Percentiles rank a stretch among this genome's conserved stretches.
Conservation (phyloP, 805 yeast species). For the Ogataea henricii region DNA sequence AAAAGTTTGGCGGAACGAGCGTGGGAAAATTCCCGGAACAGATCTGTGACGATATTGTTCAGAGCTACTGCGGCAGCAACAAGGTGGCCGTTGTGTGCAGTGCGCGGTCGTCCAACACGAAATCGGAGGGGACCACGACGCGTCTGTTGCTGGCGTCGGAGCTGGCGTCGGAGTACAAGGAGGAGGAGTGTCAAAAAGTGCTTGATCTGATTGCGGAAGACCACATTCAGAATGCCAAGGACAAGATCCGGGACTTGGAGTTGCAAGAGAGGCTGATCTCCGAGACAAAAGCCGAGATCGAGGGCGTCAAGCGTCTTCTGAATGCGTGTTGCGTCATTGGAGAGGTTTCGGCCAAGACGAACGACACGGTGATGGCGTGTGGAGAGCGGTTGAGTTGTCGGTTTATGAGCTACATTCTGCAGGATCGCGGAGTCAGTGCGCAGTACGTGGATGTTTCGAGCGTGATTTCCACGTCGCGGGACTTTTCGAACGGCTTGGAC, state of each 20-base stretch:
- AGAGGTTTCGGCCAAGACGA: constrained; percentile 84
- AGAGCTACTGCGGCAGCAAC: constrained; percentile 55
- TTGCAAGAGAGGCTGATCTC: constrained; percentile 55
- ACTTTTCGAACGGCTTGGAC: constrained; percentile 60
- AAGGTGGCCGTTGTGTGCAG: constrained; percentile 94
- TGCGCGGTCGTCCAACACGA: constrained; percentile 88
- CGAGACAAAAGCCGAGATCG: constrained; percentile 67
- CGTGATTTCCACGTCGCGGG: constrained; percentile 65
- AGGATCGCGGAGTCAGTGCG: constrained; percentile 79
- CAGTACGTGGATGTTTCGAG: constrained; percentile 76
- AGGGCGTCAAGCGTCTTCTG: constrained; percentile 65
- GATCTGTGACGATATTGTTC: constrained; percentile 83
- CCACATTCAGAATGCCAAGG: constrained; percentile 72
- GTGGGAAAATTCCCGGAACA: constrained; percentile 91
- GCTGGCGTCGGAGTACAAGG: constrained; percentile 60
- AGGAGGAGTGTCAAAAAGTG: constrained; percentile 50
- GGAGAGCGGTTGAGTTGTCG: constrained; percentile 93
- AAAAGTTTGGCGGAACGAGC: constrained; percentile 96
- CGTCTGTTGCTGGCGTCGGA: constrained; percentile 85
- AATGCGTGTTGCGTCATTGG: constrained; percentile 91
- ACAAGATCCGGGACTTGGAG: constrained; percentile 44
- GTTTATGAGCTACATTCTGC: constrained; percentile 83
- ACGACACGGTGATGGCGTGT: constrained; percentile 86
- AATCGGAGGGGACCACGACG: constrained; percentile 94
- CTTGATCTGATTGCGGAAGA: constrained; percentile 74